A percentile compares a stretch with the other conserved stretches of the same genome.
These are phyloP conservation scores for Exophiala xenobiotica DNA, from an alignment of 2,329 filamentous ascomycete species.

Conservation along the genomic window DNA sequence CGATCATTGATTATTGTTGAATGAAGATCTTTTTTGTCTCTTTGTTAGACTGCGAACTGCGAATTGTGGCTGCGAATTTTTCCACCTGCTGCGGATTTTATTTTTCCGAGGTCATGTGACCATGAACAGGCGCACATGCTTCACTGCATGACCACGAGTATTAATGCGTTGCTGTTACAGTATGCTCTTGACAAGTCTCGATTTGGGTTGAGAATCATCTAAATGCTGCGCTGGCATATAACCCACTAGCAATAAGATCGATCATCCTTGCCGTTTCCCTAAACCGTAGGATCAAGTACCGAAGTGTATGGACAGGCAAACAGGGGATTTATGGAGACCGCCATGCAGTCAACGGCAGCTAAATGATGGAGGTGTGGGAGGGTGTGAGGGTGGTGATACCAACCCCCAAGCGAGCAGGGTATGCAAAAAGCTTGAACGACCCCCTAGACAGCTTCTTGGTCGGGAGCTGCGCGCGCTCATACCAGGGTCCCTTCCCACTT, in stretches of 20 bases:
- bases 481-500: too few relatives aligned
- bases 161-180: too few relatives aligned
- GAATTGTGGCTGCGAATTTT: background rate
- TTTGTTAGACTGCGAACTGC: background rate
- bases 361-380: slow-evolving; percentile 4
- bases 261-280: slow-evolving; percentile 1
- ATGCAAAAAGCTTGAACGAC: too few relatives aligned
- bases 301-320: slow-evolving; percentile 1
- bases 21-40: too few relatives aligned
- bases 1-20: too few relatives aligned
- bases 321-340: background rate
- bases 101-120: background rate
- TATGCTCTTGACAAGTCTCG: too few relatives aligned
- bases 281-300: slow-evolving; percentile 1
- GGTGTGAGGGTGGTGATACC: slow-evolving; percentile 12
- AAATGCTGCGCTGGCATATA: background rate
- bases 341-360: slow-evolving; percentile 5
- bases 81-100: background rate
- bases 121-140: background rate
- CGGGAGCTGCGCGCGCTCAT: background rate
- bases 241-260: too few relatives aligned
- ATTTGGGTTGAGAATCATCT: too few relatives aligned
- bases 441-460: too few relatives aligned
- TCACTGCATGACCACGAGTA: too few relatives aligned
- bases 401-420: background rate